These are phyloP conservation scores for Jaenimonas drosophilae DNA, from an alignment of 208 protist genomes.

Conservation along the genomic window DNA sequence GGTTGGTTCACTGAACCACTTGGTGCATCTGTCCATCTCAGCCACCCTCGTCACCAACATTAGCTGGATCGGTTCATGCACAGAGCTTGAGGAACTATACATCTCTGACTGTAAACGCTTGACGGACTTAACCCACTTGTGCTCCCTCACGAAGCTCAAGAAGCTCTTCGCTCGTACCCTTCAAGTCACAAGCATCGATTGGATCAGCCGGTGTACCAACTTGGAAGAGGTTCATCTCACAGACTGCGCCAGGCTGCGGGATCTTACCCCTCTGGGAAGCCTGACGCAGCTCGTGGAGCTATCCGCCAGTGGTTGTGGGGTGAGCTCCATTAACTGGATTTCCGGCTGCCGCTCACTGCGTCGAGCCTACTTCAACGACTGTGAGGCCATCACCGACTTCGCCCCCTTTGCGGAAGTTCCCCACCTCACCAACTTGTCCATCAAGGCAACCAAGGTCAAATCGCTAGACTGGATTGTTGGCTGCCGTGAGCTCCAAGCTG, in stretches of 20 bases:
- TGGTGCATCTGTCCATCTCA: neutral
- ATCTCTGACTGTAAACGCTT: neutral
- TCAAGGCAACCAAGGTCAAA: neutral
- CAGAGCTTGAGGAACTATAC: constrained; percentile 1
- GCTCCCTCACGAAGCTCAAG: neutral
- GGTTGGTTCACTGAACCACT: neutral
- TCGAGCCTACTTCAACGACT: no score
- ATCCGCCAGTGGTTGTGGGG: neutral
- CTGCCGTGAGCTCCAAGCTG: neutral
- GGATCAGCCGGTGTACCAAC: neutral
- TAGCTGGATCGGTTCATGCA: neutral
- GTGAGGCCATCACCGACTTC: neutral
- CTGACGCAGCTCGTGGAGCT: neutral
- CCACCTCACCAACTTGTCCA: neutral
- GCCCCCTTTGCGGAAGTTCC: no score
- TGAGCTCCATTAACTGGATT: constrained; percentile 3
- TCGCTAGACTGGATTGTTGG: constrained; percentile 2
- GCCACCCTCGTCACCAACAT: neutral
- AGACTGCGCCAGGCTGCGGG: neutral
- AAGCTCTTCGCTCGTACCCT: neutral
- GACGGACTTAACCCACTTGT: neutral
- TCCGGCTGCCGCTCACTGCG: neutral
- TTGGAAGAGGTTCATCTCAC: constrained; percentile 2
- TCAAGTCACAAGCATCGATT: neutral
- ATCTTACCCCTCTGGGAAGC: constrained; percentile 1